phyloP scores from a whole-genome alignment of 2,329 filamentous ascomycete species.

The Calonectria pteridis region DNA sequence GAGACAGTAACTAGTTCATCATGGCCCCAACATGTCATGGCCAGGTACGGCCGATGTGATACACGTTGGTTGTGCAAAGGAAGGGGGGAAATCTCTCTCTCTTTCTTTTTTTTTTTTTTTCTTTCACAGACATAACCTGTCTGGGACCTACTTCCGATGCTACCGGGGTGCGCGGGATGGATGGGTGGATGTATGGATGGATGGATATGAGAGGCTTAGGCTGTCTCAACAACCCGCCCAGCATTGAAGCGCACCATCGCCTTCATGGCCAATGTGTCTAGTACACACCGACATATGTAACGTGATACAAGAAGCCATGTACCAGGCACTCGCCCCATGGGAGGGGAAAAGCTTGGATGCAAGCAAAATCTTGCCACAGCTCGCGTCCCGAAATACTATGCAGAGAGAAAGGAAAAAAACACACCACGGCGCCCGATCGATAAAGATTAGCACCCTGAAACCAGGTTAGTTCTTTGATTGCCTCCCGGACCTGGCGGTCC shows the following conservation, averaged over 20 bases:
- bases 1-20: constrained; percentile 16
- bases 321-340: constrained; percentile 3
- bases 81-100: constrained; percentile 3
- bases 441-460: constrained; percentile 17
- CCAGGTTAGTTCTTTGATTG: constrained; percentile 15
- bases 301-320: not conserved
- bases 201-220: constrained; percentile 26
- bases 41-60: constrained; percentile 7
- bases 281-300: constrained; percentile 1
- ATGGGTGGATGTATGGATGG: constrained; percentile 3
- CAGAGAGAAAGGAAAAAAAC: constrained; percentile 9
- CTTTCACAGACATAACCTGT: constrained; percentile 17
- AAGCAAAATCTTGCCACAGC: constrained; percentile 22
- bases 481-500: constrained; percentile 14
- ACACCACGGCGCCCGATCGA: constrained; percentile 23
- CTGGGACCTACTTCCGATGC: constrained; percentile 27
- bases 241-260: constrained; percentile 22
- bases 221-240: constrained; percentile 29
- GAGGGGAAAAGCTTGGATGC: constrained; percentile 16
- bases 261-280: constrained; percentile 8
- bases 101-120: constrained; percentile 22
- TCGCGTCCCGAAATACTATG: constrained; percentile 12
- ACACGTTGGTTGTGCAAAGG: not conserved
- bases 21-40: constrained; percentile 2
- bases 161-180: constrained; percentile 16